These are phyloP conservation scores for Kwoniella shivajii DNA, from an alignment of 1,284 basidiomycete species.

Conservation along the genomic window DNA sequence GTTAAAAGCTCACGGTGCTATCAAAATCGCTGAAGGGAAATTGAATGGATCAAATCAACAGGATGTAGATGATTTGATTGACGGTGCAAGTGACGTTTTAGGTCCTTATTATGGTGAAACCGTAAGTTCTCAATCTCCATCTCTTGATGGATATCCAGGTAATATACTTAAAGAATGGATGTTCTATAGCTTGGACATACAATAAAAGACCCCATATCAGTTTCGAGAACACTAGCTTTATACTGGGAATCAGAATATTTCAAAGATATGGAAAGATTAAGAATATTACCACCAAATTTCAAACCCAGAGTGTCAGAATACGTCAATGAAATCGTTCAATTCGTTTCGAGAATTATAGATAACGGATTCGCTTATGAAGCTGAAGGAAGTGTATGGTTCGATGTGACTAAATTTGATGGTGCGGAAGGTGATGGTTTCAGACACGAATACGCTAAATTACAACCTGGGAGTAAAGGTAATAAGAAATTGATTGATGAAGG, in stretches of 20 bases:
- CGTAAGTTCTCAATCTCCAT: conserved; percentile 55
- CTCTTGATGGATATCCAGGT: neutral
- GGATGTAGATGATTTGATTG: conserved; percentile 64
- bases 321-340: conserved; percentile 90
- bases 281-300: conserved; percentile 83
- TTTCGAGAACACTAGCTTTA: conserved; percentile 81
- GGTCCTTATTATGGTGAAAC: conserved; percentile 73
- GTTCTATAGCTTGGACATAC: conserved; percentile 69
- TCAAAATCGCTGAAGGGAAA: conserved; percentile 38
- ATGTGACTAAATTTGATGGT: conserved; percentile 84
- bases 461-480: conserved; percentile 94
- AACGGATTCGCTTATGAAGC: conserved; percentile 91
- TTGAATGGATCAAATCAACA: conserved; percentile 49
- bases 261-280: conserved; percentile 85
- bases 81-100: conserved; percentile 73
- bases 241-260: conserved; percentile 93
- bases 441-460: conserved; percentile 88
- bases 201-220: conserved; percentile 76
- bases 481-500: conserved; percentile 87
- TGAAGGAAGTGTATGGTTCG: conserved; percentile 93
- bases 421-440: conserved; percentile 60
- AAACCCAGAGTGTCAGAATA: conserved; percentile 97
- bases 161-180: conserved; percentile 3
- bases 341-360: conserved; percentile 80
- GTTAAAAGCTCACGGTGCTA: conserved; percentile 57